Percentiles rank a stretch among this genome's conserved stretches.
Evolutionary conservation across 352 stramenopile genomes (phyloP).

Genomic region (Halophytophthora polymorphica): DNA sequence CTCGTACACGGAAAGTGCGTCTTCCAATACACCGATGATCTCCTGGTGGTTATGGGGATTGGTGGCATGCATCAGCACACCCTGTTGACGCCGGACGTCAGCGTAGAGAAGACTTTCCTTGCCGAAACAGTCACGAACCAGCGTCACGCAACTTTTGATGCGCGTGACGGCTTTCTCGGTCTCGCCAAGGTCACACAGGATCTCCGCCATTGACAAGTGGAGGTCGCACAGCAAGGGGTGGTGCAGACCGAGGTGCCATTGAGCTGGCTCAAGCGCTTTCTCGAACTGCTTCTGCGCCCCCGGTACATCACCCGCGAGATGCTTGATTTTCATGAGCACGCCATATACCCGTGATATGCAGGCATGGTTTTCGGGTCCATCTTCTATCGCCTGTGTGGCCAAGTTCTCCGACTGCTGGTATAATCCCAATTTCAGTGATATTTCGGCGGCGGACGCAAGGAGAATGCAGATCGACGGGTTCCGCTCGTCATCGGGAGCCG

Average conservation of each 20-base stretch:
- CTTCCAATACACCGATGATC: conserved; percentile 45
- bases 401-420: conserved; percentile 23
- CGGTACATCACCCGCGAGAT: conserved; percentile 16
- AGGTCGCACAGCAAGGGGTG: conserved; percentile 44
- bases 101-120: conserved; percentile 47
- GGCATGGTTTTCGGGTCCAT: conserved; percentile 26
- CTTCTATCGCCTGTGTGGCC: conserved; percentile 33
- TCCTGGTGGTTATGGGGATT: conserved; percentile 21
- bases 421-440: conserved; percentile 28
- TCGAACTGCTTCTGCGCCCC: conserved; percentile 19
- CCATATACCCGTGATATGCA: conserved; percentile 22
- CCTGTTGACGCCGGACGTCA: conserved; percentile 44
- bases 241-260: conserved; percentile 37
- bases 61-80: conserved; percentile 23
- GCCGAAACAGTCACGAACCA: conserved; percentile 44
- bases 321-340: conserved; percentile 33
- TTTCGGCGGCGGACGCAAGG: conserved; percentile 38
- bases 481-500: conserved; percentile 23
- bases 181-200: conserved; percentile 22
- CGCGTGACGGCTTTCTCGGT: conserved; percentile 21
- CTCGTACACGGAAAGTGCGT: conserved; percentile 55
- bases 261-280: conserved; percentile 25
- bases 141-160: conserved; percentile 20
- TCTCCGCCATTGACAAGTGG: conserved; percentile 48
- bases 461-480: conserved; percentile 32